Percentiles rank a stretch among this genome's conserved stretches.
phyloP scores from a whole-genome alignment of 805 yeast genomes.

The Debaryomyces prosopidis region DNA sequence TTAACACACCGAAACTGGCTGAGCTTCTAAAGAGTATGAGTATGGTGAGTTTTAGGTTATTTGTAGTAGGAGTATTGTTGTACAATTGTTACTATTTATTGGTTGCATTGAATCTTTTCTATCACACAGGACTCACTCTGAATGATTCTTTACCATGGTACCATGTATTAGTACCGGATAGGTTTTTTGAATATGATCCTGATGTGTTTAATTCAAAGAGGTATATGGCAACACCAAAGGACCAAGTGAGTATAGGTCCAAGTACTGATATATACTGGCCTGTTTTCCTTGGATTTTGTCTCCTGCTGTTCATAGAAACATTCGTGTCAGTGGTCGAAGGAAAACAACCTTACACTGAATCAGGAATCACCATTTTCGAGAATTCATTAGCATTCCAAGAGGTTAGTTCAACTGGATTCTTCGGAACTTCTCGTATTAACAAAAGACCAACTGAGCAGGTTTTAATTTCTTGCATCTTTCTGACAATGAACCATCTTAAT shows the following conservation, averaged over 20 bases:
- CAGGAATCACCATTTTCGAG: conserved; percentile 73
- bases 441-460: conserved; percentile 54
- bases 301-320: conserved; percentile 65
- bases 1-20: conserved; percentile 10
- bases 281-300: conserved; percentile 55
- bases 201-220: conserved; percentile 16
- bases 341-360: conserved; percentile 55
- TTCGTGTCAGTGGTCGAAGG: conserved; percentile 61
- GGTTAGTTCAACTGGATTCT: conserved; percentile 40
- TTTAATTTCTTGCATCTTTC: conserved; percentile 52
- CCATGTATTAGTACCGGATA: conserved; percentile 12
- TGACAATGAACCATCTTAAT: conserved; percentile 56
- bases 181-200: conserved; percentile 24
- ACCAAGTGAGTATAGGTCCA: conserved; percentile 45
- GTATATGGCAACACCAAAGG: conserved; percentile 30
- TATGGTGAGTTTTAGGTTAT: conserved; percentile 26
- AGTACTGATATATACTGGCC: conserved; percentile 57
- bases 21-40: conserved; percentile 20
- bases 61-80: conserved; percentile 24
- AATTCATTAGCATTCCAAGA: conserved; percentile 78
- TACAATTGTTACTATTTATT: conserved; percentile 27
- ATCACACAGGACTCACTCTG: conserved; percentile 12
- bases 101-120: conserved; percentile 29
- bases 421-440: conserved; percentile 17
- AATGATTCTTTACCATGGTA: conserved; percentile 9